Evolutionary conservation across 805 yeast genomes (phyloP).

Genomic region (Komagataella kurtzmanii): DNA sequence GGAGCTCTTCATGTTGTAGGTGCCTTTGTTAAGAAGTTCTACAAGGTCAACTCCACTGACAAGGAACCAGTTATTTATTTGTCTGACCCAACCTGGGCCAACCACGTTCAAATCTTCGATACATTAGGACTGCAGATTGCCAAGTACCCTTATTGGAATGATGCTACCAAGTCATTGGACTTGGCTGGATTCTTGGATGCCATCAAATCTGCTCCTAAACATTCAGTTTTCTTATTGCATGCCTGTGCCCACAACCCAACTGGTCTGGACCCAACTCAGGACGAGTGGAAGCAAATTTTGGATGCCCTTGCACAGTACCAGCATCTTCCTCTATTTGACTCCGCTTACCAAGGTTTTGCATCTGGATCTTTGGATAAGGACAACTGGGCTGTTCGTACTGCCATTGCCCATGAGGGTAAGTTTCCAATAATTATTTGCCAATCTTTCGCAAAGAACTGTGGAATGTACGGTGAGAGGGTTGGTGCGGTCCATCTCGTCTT

Average conservation of each 20-base stretch:
- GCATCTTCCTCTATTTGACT: constrained; percentile 80
- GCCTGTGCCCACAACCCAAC: constrained; percentile 98
- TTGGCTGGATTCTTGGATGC: constrained; percentile 52
- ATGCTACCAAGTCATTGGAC: constrained; percentile 54
- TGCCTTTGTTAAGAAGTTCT: constrained; percentile 43
- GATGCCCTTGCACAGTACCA: constrained; percentile 42
- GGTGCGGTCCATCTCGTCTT: constrained; percentile 80
- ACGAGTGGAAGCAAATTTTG: constrained; percentile 68
- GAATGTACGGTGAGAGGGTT: constrained; percentile 95
- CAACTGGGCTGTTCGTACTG: constrained; percentile 69
- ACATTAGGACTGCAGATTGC: constrained; percentile 54
- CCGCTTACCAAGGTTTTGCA: constrained; percentile 97
- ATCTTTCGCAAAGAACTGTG: constrained; percentile 93
- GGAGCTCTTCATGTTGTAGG: constrained; percentile 89
- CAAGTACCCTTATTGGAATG: constrained; percentile 80
- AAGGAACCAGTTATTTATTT: constrained; percentile 43
- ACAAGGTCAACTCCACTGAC: constrained; percentile 13
- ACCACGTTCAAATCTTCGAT: constrained; percentile 76
- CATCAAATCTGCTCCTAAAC: constrained; percentile 53
- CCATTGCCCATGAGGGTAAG: constrained; percentile 26
- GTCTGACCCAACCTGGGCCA: constrained; percentile 95
- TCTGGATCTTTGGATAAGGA: constrained; percentile 76
- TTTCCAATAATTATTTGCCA: constrained; percentile 72
- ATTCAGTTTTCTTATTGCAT: constrained; percentile 75
- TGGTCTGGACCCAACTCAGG: constrained; percentile 82